Conservation (phyloP, 192 early-diverging fungal genomes). For the Rhizophagus prolifer region DNA sequence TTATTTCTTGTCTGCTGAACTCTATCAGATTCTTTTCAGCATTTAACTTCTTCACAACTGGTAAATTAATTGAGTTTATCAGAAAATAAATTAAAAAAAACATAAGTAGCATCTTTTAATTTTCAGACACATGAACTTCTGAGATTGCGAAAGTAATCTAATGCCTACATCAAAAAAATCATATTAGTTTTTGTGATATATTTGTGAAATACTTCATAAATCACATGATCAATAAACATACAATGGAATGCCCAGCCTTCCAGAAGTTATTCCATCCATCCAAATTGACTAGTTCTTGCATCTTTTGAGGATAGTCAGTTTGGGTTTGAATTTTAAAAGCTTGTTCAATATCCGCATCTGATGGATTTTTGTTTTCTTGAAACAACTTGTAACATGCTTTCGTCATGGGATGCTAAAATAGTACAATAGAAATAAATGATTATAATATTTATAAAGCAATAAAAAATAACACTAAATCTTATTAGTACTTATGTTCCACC, state of each 20-base stretch:
- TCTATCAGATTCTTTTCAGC: background rate
- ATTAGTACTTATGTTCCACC: background rate
- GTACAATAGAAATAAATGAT: background rate
- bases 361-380: slow-evolving; percentile 1
- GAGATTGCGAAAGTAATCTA: background rate
- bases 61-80: background rate
- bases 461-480: background rate
- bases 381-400: background rate
- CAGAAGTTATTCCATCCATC: background rate
- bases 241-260: background rate
- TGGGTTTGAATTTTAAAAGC: background rate
- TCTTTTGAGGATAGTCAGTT: background rate
- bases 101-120: background rate
- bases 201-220: background rate
- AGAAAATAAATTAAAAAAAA: background rate
- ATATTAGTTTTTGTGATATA: too few relatives aligned
- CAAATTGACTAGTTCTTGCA: background rate
- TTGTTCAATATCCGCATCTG: background rate
- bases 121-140: background rate
- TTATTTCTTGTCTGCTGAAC: background rate
- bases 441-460: background rate
- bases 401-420: background rate
- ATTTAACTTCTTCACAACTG: background rate
- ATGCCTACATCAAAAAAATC: background rate
- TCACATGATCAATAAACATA: background rate